A percentile compares a stretch with the other conserved stretches of the same genome.
Evolutionary conservation across 495 filamentous ascomycete genomes (phyloP).

Genomic region (Talaromyces ruber): DNA sequence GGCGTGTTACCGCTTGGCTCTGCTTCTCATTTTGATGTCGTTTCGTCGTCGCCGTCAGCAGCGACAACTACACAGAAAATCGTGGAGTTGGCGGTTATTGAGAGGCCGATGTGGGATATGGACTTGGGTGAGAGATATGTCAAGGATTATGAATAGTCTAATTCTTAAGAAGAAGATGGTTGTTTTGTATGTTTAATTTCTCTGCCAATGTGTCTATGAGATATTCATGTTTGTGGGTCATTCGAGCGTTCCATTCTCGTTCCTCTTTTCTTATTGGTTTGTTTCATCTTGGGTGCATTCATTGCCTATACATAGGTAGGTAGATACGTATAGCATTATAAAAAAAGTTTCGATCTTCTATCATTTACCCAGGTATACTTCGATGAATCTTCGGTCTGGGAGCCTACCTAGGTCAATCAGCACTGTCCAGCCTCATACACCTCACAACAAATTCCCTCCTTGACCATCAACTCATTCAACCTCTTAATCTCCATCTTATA

Average conservation of each 20-base stretch:
- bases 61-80: slow-evolving; percentile 14
- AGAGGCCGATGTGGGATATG: slow-evolving; percentile 78
- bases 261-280: neutral
- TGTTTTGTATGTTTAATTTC: neutral
- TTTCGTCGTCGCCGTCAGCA: slow-evolving; percentile 1
- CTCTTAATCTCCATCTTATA: slow-evolving; percentile 24
- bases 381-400: no score
- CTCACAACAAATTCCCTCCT: slow-evolving; percentile 6
- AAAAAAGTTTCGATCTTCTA: neutral
- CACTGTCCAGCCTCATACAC: slow-evolving; percentile 5
- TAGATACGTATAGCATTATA: neutral
- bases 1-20: slow-evolving; percentile 66
- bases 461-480: slow-evolving; percentile 13
- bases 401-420: neutral
- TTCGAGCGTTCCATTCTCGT: neutral
- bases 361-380: no score
- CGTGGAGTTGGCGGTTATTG: slow-evolving; percentile 77
- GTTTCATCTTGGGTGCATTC: neutral
- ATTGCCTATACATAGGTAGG: neutral
- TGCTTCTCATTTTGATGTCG: slow-evolving; percentile 8
- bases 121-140: slow-evolving; percentile 69
- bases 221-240: neutral
- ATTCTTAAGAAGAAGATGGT: neutral
- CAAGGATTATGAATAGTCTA: slow-evolving; percentile 51
- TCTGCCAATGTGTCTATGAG: neutral